Conservation (phyloP, 306 rosid species). For the Albizia julibrissin region DNA sequence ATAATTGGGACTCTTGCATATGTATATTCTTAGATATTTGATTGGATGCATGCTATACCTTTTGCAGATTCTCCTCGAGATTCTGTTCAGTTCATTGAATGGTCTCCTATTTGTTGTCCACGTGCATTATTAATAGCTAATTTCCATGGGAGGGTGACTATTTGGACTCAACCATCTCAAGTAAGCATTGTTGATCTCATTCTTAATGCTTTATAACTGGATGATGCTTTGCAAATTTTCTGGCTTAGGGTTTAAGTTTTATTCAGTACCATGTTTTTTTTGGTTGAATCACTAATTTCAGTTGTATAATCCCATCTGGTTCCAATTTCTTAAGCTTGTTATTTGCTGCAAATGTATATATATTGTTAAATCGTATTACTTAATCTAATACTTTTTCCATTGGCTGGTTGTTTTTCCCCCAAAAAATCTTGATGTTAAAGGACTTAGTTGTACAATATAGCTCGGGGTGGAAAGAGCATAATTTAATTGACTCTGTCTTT, state of each 20-base stretch:
- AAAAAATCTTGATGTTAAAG: conserved; percentile 5
- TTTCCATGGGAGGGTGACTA: conserved; percentile 97
- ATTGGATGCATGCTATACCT: conserved; percentile 34
- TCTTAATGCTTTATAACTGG: conserved; percentile 25
- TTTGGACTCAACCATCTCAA: conserved; percentile 97
- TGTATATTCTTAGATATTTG: neutral
- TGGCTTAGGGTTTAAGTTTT: conserved; percentile 5
- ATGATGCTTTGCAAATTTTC: conserved; percentile 19
- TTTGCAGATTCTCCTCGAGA: conserved; percentile 97
- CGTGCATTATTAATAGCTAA: conserved; percentile 87
- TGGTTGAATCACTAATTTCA: neutral
- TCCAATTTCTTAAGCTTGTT: conserved; percentile 2
- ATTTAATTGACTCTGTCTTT: conserved; percentile 16
- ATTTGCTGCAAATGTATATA: conserved; percentile 10
- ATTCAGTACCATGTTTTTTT: conserved; percentile 5
- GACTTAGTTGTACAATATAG: conserved; percentile 18
- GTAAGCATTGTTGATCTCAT: conserved; percentile 37
- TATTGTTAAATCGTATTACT: conserved; percentile 25
- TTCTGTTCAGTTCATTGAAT: conserved; percentile 97
- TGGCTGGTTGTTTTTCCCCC: neutral
- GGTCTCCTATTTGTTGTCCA: conserved; percentile 93
- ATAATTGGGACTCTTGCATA: conserved; percentile 3
- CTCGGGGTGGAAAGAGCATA: neutral
- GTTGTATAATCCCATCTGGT: neutral
- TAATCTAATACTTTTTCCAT: neutral